Base-by-base conservation (phyloP, 2,329 filamentous ascomycete species). In the Aulographum hederae region DNA sequence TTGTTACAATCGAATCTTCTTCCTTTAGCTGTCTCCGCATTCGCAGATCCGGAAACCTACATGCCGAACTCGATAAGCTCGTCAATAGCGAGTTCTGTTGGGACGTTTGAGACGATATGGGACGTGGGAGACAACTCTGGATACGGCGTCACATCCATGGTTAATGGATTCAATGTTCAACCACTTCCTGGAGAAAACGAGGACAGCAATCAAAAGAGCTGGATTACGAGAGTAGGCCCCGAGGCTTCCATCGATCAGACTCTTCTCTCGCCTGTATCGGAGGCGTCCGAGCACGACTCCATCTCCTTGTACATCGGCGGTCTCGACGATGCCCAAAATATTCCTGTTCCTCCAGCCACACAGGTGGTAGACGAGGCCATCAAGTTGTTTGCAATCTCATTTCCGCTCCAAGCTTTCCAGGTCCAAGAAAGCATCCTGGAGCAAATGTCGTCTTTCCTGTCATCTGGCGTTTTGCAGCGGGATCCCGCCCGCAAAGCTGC, bases 381-480 rank as follows among this genome's bases (percentile, higher is more conserved):
- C 34, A 77, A 89, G 38, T 61, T 95, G 0, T 98, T 98, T 49
- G 82, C 85, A 2, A 80, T 92, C 32, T 79, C 82, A 25, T 74
- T 98, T 35, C 85, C 89, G 3, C 61, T 94, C 6, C 91, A 92
- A 28, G 78, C 80, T 0, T 67, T 81, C 3, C 93, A 86, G 46
- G 80, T 98, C 3, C 89, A 98, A 46, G 89, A 98, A 51, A 94
- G 86, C 46, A 81, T 92, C 30, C 60, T 98, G 6, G 89, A 98
- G 51, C 89, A 98, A 48, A 75, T 95, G 30, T 77, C 80, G 12
- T 89, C 81, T 0, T 92, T 91, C 46, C 62, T 89, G n/a, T 78
- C 81, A 1, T 78, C 84, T 2, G 71, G 73, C 1, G 72, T 69
- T 31, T 60, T 94, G 15, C 79, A 86, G 41, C 70, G 89, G 39